These are phyloP conservation scores for Collariella sp. DNA, from an alignment of 495 filamentous ascomycete genomes.

Conservation along the genomic window DNA sequence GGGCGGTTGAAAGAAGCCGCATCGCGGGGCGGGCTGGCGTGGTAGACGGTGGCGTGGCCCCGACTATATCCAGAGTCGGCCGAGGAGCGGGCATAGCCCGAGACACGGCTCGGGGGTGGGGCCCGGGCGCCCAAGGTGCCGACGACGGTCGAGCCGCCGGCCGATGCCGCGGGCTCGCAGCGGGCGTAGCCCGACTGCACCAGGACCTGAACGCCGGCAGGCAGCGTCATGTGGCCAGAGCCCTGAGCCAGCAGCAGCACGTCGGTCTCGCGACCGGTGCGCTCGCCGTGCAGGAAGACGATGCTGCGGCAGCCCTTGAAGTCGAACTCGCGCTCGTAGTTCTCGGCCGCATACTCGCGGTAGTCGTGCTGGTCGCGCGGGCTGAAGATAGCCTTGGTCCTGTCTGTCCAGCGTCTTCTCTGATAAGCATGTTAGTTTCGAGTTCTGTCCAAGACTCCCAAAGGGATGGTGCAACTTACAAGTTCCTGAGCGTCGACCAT, in stretches of 20 bases:
- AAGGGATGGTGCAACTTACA: slow-evolving; percentile 2
- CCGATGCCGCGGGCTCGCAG: slow-evolving; percentile 5
- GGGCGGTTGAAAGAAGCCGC: slow-evolving; percentile 3
- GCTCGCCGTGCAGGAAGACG: slow-evolving; percentile 15
- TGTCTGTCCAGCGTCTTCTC: slow-evolving; percentile 19
- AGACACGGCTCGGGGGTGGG: slow-evolving; percentile 13
- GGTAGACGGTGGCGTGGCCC: background rate
- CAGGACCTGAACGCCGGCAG: slow-evolving; percentile 18
- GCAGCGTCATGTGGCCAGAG: slow-evolving; percentile 23
- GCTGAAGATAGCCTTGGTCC: slow-evolving; percentile 13
- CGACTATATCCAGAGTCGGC: slow-evolving; percentile 8
- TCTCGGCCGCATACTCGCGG: slow-evolving; percentile 6
- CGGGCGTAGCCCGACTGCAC: slow-evolving; percentile 16
- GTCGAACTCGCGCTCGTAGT: slow-evolving; percentile 21
- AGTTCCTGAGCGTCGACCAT: slow-evolving; percentile 12
- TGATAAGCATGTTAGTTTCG: slow-evolving; percentile 8
- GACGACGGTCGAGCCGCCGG: background rate
- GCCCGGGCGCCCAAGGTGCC: slow-evolving; percentile 13
- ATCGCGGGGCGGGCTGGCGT: slow-evolving; percentile 10
- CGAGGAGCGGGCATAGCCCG: slow-evolving; percentile 16
- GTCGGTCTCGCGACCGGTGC: slow-evolving; percentile 9
- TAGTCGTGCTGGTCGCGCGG: slow-evolving; percentile 3
- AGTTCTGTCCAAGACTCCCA: background rate
- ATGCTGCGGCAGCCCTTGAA: slow-evolving; percentile 19
- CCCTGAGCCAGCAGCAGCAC: slow-evolving; percentile 16